These are phyloP conservation scores for Sporothrix luriei DNA, from an alignment of 2,329 filamentous ascomycete genomes.

Conservation along the genomic window DNA sequence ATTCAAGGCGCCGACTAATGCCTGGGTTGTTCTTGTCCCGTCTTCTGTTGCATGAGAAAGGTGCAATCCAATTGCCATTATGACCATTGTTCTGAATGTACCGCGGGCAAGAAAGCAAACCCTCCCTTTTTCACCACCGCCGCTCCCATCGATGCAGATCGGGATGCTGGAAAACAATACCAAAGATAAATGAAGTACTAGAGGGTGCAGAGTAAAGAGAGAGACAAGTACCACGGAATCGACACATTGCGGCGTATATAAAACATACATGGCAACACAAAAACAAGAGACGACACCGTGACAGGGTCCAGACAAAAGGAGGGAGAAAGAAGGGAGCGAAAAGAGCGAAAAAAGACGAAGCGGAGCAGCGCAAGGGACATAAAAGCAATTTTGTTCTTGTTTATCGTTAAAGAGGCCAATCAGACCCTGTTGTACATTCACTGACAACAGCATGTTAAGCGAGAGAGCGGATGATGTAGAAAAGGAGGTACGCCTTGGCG, in stretches of 20 bases:
- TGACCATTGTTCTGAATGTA: neutral
- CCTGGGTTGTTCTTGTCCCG: neutral
- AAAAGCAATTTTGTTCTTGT: conserved; percentile 3
- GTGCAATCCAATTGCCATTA: neutral
- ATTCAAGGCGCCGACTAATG: conserved; percentile 17
- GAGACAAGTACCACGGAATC: neutral
- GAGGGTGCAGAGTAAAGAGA: neutral
- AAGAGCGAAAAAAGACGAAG: neutral
- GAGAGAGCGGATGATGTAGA: conserved; percentile 73
- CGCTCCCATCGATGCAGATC: neutral
- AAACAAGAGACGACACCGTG: conserved; percentile 4
- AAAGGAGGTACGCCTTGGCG: conserved; percentile 86
- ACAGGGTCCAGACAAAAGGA: conserved; percentile 4
- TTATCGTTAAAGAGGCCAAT: neutral
- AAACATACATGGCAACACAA: neutral
- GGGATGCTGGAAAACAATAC: conserved; percentile 19
- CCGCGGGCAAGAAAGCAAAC: neutral
- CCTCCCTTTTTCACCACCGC: neutral
- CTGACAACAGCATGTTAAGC: conserved; percentile 43
- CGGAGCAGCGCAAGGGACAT: neutral
- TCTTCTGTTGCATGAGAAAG: neutral
- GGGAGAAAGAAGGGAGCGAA: neutral
- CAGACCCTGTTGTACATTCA: neutral
- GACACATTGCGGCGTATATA: neutral
- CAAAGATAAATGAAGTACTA: neutral